These are phyloP conservation scores for Puccinia triticina DNA, from an alignment of 1,284 basidiomycete genomes.

Conservation along the genomic window DNA sequence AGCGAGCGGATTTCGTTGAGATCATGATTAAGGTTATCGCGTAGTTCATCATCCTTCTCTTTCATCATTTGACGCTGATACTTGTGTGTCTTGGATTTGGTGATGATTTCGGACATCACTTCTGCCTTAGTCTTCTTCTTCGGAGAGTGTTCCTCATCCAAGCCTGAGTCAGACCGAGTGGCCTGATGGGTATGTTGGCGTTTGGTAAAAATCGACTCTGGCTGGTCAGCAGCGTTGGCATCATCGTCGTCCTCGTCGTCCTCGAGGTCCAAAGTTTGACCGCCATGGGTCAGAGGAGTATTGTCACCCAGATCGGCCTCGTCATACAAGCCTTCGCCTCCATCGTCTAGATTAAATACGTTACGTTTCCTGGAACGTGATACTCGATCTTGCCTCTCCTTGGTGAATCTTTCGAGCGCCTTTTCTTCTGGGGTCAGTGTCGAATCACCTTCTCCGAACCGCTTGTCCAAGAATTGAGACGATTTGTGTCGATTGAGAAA, in stretches of 20 bases:
- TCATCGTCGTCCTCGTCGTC: constrained; percentile 57
- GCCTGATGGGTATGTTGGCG: constrained; percentile 24
- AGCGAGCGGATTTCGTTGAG: constrained; percentile 80
- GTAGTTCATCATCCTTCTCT: constrained; percentile 81
- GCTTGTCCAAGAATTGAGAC: constrained; percentile 87
- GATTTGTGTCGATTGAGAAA: constrained; percentile 72
- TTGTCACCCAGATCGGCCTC: constrained; percentile 52
- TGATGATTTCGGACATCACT: constrained; percentile 96
- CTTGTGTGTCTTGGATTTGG: constrained; percentile 96
- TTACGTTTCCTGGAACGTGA: constrained; percentile 69
- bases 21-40: constrained; percentile 84
- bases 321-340: constrained; percentile 74
- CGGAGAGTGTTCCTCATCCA: constrained; percentile 58
- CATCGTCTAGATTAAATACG: constrained; percentile 79
- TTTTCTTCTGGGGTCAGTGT: constrained; percentile 89
- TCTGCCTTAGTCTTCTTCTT: constrained; percentile 89
- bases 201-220: constrained; percentile 53
- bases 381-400: constrained; percentile 72
- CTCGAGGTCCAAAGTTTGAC: constrained; percentile 60
- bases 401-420: constrained; percentile 94
- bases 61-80: constrained; percentile 82
- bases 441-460: constrained; percentile 94
- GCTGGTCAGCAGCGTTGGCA: constrained; percentile 54
- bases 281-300: constrained; percentile 60
- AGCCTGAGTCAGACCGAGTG: constrained; percentile 63